Evolutionary conservation across 768 basidiomycete species (phyloP).

Genomic region (Pleurotus ostreatus): DNA sequence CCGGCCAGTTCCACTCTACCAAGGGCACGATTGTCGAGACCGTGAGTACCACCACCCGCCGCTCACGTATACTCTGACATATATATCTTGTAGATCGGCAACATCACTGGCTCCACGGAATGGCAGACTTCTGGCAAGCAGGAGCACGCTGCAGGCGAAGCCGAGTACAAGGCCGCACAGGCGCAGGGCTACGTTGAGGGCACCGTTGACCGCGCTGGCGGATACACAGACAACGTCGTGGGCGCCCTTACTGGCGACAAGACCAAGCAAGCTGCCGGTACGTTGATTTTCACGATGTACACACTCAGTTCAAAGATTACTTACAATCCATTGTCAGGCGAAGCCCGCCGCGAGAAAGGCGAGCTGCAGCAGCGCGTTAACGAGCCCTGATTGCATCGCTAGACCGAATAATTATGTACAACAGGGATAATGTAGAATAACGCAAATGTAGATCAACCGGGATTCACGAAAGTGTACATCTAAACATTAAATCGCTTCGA

Average conservation of each 20-base stretch:
- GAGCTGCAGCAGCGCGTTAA: conserved; percentile 11
- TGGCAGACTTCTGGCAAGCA: conserved; percentile 38
- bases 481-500: conserved; percentile 23
- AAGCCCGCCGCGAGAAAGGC: conserved; percentile 10
- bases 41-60: background rate
- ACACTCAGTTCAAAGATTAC: background rate
- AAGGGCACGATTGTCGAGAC: conserved; percentile 31
- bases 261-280: conserved; percentile 40
- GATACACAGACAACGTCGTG: conserved; percentile 48
- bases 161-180: conserved; percentile 39
- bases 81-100: conserved; percentile 25
- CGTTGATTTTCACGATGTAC: background rate
- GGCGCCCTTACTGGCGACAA: conserved; percentile 52
- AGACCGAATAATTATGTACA: no score
- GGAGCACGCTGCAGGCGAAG: conserved; percentile 42
- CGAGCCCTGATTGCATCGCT: background rate
- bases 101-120: conserved; percentile 31
- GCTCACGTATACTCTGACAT: background rate
- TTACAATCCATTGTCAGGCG: background rate
- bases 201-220: conserved; percentile 33
- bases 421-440: no score
- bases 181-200: conserved; percentile 47
- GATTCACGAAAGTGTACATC: no score
- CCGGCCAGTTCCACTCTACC: conserved; percentile 33
- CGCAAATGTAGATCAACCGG: no score